Evolutionary conservation across 192 early-diverging fungal species (phyloP).

Genomic region (Globomyces pollinis-pini): DNA sequence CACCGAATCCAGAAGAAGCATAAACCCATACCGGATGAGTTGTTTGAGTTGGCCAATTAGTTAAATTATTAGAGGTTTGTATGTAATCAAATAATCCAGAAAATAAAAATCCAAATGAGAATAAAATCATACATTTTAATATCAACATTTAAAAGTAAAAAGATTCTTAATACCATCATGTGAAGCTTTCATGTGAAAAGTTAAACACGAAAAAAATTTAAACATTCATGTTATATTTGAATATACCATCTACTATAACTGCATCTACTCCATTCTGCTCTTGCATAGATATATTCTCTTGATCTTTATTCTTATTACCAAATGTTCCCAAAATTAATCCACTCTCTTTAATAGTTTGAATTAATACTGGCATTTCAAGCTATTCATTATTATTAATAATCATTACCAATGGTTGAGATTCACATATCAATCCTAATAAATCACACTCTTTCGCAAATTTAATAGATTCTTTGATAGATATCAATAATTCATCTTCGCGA

Average conservation of each 20-base stretch:
- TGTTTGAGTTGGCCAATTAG: too few species aligned
- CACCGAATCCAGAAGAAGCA: not conserved
- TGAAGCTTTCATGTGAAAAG: not conserved
- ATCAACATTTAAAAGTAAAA: too few species aligned
- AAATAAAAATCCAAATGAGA: too few species aligned
- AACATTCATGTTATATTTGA: conserved; percentile 33
- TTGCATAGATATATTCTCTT: conserved; percentile 59
- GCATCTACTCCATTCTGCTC: conserved; percentile 86
- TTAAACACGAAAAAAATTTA: not conserved
- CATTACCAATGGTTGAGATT: conserved; percentile 75
- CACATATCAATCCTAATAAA: conserved; percentile 86
- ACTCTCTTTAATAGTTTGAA: conserved; percentile 86
- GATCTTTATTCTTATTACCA: conserved; percentile 67
- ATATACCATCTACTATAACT: conserved; percentile 63
- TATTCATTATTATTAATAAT: conserved; percentile 29
- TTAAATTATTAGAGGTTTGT: too few species aligned
- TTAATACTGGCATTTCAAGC: conserved; percentile 84
- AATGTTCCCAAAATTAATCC: conserved; percentile 88
- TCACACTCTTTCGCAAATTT: conserved; percentile 88
- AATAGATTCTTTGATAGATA: conserved; percentile 89
- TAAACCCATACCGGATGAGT: too few species aligned
- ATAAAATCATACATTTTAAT: too few species aligned
- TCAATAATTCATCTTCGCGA: conserved; percentile 12
- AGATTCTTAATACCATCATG: too few species aligned
- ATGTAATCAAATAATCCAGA: too few species aligned